A percentile compares a stretch with the other conserved stretches of the same genome.
phyloP scores from a whole-genome alignment of 371 early-diverging fungal species.

The Chytridiales sp. region DNA sequence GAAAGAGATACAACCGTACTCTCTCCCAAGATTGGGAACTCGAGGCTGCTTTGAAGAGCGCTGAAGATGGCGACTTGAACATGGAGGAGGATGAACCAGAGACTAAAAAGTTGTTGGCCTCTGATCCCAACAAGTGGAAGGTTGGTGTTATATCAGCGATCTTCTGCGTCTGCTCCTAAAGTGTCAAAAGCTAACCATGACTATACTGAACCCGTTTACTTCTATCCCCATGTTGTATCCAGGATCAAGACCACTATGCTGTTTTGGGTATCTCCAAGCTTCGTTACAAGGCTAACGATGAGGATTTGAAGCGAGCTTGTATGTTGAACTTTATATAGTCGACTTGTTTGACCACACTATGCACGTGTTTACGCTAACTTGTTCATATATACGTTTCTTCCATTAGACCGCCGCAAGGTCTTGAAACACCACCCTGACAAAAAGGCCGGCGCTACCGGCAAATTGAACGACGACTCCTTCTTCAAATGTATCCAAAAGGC shows the following conservation, averaged over 20 bases:
- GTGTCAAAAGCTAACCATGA: too few relatives aligned
- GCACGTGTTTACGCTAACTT: background rate
- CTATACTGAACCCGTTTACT: conserved; percentile 1
- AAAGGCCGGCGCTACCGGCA: conserved; percentile 66
- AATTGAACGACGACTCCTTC: conserved; percentile 84
- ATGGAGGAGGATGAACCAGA: conserved; percentile 47
- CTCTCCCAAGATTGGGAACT: conserved; percentile 45
- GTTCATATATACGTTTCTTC: background rate
- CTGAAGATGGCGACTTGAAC: conserved; percentile 37
- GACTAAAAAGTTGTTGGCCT: conserved; percentile 33
- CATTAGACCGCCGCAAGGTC: conserved; percentile 50
- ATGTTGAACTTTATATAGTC: conserved; percentile 16
- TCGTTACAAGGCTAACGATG: conserved; percentile 48
- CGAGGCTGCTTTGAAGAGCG: conserved; percentile 45
- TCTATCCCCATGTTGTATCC: background rate
- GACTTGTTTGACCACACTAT: background rate
- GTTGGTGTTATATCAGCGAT: conserved; percentile 6
- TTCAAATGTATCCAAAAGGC: conserved; percentile 98
- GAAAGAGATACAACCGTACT: conserved; percentile 42
- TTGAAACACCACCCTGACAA: conserved; percentile 64
- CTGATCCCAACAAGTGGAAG: conserved; percentile 50
- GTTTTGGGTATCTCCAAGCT: conserved; percentile 52
- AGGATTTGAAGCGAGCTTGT: conserved; percentile 54
- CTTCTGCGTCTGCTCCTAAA: background rate
- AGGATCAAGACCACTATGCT: conserved; percentile 58